A percentile compares a stretch with the other conserved stretches of the same genome.
phyloP scores from a whole-genome alignment of 805 yeast genomes.

The Candida jianshihensis region DNA sequence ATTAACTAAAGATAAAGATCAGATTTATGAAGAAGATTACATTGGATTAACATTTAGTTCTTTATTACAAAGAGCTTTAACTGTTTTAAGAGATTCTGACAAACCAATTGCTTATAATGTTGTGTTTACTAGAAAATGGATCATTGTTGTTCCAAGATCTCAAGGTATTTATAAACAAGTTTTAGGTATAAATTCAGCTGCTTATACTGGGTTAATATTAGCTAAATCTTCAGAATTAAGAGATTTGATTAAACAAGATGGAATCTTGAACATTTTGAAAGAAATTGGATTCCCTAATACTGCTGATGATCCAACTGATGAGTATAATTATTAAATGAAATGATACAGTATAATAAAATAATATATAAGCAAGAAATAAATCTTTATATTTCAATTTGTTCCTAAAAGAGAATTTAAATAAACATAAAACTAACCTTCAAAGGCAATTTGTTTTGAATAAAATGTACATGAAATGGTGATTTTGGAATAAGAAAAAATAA shows the following conservation, averaged over 20 bases:
- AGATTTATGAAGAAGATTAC: constrained; percentile 41
- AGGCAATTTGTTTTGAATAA: not conserved
- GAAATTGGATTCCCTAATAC: constrained; percentile 63
- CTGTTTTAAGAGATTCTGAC: constrained; percentile 49
- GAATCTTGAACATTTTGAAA: constrained; percentile 44
- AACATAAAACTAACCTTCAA: no score
- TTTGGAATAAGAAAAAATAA: not conserved
- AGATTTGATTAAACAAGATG: constrained; percentile 38
- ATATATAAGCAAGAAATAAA: no score
- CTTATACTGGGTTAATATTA: constrained; percentile 68
- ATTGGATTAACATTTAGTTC: constrained; percentile 67
- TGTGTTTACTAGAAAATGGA: constrained; percentile 74
- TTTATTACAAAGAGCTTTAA: constrained; percentile 63
- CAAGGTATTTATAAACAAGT: constrained; percentile 36
- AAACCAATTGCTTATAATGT: constrained; percentile 68
- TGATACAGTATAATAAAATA: not conserved
- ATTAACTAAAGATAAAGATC: constrained; percentile 34
- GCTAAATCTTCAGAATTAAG: constrained; percentile 60
- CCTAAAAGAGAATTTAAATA: no score
- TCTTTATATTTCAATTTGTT: no score
- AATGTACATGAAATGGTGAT: not conserved
- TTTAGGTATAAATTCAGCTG: constrained; percentile 71
- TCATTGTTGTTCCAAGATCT: constrained; percentile 81
- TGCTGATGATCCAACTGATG: constrained; percentile 49
- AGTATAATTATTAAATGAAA: constrained; percentile 47